Evolutionary conservation across 179 eudicot species (phyloP), one percentile per base, ranked within the genome.

Genomic region (Beta macrorhiza): DNA sequence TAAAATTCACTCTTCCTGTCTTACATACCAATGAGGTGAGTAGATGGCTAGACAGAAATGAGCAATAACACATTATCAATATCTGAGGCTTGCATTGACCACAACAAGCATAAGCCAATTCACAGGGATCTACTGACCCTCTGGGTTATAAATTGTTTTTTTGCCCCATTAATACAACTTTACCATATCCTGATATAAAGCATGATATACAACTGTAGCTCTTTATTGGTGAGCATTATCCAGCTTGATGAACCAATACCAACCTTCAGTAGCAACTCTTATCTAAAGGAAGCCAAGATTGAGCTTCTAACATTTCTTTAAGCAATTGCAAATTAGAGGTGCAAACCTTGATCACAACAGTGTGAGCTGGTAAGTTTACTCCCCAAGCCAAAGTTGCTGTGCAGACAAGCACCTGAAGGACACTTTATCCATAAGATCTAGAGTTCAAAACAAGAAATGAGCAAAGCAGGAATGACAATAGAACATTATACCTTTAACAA

Each of bases 331-430:
- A 25, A 12, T 59, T 75, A 72, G 12, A 72, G 29, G 78, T 67
- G 81, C 90, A 80, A 76, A 94, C 98, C 99, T 97, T 97, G 67
- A 97, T 97, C 84, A 97, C 99, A 81, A 97, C 99, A 42, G 99
- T 97, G 85, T 97, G 99, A 85, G 99, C 99, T 80, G 99, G 99
- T 84, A 97, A 88, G 88, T 97, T 97, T 20, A 97, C 99, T 77
- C 99, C 99, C 99, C 99, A 97, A 79, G 99, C 99, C 88, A 97
- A 85, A 81, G 99, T 97, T 76, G 99, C 99, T 45, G 99, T 97
- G 88, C 99, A 97, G 74, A 92, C 97, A 84, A 94, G 99, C 29
- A 97, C 99, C 98, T 95, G 89, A 80, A 81, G 57, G 42, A 73
- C 61, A 70, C 70, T 3, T 62, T 20, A 68, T 64, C 32, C 51